A percentile compares a stretch with the other conserved stretches of the same genome.
These are phyloP conservation scores for Podospora appendiculata DNA, from an alignment of 495 filamentous ascomycete species.

Conservation along the genomic window DNA sequence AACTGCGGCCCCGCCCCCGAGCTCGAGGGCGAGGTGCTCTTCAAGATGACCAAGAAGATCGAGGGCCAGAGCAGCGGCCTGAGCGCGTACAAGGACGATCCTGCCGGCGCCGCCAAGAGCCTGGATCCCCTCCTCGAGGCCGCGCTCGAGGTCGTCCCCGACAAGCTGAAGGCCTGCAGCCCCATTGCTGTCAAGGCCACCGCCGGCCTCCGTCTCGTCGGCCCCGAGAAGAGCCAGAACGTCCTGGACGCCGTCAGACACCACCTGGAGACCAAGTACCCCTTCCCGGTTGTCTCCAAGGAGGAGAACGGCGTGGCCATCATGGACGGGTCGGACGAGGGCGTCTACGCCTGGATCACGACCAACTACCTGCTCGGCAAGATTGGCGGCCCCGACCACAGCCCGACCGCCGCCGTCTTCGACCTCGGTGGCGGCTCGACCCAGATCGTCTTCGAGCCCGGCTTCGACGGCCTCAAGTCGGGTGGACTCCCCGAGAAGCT, in stretches of 20 bases:
- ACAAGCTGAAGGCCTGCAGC: slow-evolving; percentile 77
- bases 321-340: slow-evolving; percentile 92
- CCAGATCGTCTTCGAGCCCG: slow-evolving; percentile 96
- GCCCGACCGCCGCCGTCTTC: slow-evolving; percentile 85
- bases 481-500: slow-evolving; percentile 87
- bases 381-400: slow-evolving; percentile 87
- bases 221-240: slow-evolving; percentile 68
- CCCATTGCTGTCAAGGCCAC: slow-evolving; percentile 96
- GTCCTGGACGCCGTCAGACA: slow-evolving; percentile 80
- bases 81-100: slow-evolving; percentile 76
- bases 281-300: slow-evolving; percentile 83
- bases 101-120: slow-evolving; percentile 80
- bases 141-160: slow-evolving; percentile 74
- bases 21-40: slow-evolving; percentile 74
- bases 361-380: slow-evolving; percentile 97
- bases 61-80: slow-evolving; percentile 67
- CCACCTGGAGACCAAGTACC: slow-evolving; percentile 81
- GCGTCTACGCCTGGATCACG: slow-evolving; percentile 99
- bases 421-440: slow-evolving; percentile 95
- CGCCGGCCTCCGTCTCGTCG: slow-evolving; percentile 80
- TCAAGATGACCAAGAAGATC: slow-evolving; percentile 79
- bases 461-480: slow-evolving; percentile 59
- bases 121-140: slow-evolving; percentile 81
- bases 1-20: slow-evolving; percentile 96
- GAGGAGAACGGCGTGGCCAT: slow-evolving; percentile 83